Conservation (phyloP, 306 rosid genomes). For the Trifolium pratense region DNA sequence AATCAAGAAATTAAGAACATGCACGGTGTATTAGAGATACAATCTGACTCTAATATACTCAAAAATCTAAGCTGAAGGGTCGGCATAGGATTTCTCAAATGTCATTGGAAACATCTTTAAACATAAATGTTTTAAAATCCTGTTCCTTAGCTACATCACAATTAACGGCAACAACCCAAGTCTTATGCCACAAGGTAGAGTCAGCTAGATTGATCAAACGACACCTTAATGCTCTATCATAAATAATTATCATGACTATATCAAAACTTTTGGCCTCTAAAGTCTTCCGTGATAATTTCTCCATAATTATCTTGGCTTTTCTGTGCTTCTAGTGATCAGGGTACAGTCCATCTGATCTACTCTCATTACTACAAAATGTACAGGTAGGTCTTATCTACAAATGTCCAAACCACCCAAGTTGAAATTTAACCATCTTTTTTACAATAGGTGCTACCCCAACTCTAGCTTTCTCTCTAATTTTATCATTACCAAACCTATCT, state of each 20-base stretch:
- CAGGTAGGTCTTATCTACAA: not conserved
- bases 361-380: not conserved
- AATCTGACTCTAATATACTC: conserved; percentile 12
- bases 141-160: not conserved
- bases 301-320: not conserved
- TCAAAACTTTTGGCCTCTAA: not conserved
- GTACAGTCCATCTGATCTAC: not conserved
- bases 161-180: conserved; percentile 6
- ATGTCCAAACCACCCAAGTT: not conserved
- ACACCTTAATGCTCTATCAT: not conserved
- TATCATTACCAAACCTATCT: not conserved
- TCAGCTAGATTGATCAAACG: not conserved
- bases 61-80: conserved; percentile 17
- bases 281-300: not conserved
- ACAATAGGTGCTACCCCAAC: not conserved
- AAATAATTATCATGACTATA: not conserved
- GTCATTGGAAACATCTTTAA: conserved; percentile 8
- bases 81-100: conserved; percentile 26
- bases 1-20: no score
- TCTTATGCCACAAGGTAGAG: not conserved
- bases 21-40: not conserved
- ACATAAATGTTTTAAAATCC: conserved; percentile 15
- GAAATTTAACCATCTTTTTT: not conserved
- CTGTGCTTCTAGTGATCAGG: not conserved
- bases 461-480: not conserved